phyloP scores from a whole-genome alignment of 768 basidiomycete genomes.

The Calvatia gigantea region DNA sequence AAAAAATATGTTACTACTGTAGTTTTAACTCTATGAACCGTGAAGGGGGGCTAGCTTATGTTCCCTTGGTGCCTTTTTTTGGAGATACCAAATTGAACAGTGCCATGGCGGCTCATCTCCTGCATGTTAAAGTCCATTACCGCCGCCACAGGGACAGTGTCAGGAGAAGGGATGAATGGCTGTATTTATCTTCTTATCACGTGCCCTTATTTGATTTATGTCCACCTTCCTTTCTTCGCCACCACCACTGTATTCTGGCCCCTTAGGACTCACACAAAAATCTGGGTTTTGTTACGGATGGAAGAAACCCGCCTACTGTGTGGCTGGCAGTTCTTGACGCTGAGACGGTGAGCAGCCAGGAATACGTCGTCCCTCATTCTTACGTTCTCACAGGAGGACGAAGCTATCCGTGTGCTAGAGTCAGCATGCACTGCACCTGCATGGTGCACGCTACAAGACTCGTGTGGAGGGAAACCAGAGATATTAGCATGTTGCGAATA shows the following conservation, averaged over 20 bases:
- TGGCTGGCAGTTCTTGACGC: conserved; percentile 47
- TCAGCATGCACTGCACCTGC: conserved; percentile 1
- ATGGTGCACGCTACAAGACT: conserved; percentile 24
- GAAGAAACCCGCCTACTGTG: conserved; percentile 42
- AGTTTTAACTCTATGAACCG: too few relatives aligned
- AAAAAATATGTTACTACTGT: too few relatives aligned
- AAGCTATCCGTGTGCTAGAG: neutral
- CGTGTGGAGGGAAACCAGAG: conserved; percentile 29
- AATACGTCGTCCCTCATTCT: neutral
- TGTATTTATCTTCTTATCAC: too few relatives aligned
- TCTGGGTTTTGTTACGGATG: conserved; percentile 61
- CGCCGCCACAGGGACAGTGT: too few relatives aligned
- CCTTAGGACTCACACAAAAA: conserved; percentile 33
- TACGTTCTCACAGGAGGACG: neutral
- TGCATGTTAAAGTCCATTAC: too few relatives aligned
- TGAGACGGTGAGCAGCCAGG: conserved; percentile 2
- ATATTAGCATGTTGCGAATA: conserved; percentile 31
- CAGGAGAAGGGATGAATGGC: too few relatives aligned
- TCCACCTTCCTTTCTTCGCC: conserved; percentile 9
- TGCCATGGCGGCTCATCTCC: too few relatives aligned
- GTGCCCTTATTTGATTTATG: too few relatives aligned
- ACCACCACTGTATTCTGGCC: conserved; percentile 57
- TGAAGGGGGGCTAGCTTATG: too few relatives aligned
- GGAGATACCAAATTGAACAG: too few relatives aligned
- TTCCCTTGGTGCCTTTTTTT: too few relatives aligned